A percentile compares a stretch with the other conserved stretches of the same genome.
Conservation (phyloP, 345 rosid genomes). For the Litchi chinensis region DNA sequence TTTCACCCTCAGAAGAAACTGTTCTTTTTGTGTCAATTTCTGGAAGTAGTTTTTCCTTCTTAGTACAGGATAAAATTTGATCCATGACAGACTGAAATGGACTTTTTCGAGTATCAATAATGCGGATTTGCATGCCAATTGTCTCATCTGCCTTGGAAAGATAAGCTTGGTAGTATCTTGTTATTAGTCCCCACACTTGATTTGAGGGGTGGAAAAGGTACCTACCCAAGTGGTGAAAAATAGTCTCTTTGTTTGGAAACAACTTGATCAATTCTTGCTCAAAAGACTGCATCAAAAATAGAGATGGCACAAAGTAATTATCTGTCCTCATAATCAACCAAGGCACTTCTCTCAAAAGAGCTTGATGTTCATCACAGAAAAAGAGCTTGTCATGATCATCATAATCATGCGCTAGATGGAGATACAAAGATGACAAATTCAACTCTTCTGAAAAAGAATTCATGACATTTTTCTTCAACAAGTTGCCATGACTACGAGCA, state of each 20-base stretch:
- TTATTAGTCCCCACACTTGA: conserved; percentile 45
- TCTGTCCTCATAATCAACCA: conserved; percentile 34
- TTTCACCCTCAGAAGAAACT: conserved; percentile 12
- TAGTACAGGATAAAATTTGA: conserved; percentile 36
- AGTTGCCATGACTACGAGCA: conserved; percentile 34
- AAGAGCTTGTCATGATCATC: conserved; percentile 37
- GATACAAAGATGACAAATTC: conserved; percentile 22
- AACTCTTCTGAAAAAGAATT: background rate
- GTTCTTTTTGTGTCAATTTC: conserved; percentile 2
- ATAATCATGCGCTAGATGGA: conserved; percentile 33
- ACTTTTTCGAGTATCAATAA: conserved; percentile 14
- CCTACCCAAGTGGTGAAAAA: conserved; percentile 39
- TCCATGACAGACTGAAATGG: conserved; percentile 35
- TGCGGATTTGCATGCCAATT: conserved; percentile 41
- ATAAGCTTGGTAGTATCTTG: conserved; percentile 34
- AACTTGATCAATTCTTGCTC: conserved; percentile 24
- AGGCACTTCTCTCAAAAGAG: conserved; percentile 20
- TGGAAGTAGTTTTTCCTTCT: conserved; percentile 34
- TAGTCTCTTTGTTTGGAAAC: conserved; percentile 37
- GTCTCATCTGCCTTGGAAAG: conserved; percentile 37
- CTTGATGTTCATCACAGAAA: conserved; percentile 40
- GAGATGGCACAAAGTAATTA: conserved; percentile 30
- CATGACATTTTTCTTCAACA: conserved; percentile 21
- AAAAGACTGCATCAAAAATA: conserved; percentile 34
- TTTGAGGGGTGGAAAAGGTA: conserved; percentile 46